These are phyloP conservation scores for Mucor piriformis DNA, from an alignment of 371 early-diverging fungal species.

Conservation along the genomic window DNA sequence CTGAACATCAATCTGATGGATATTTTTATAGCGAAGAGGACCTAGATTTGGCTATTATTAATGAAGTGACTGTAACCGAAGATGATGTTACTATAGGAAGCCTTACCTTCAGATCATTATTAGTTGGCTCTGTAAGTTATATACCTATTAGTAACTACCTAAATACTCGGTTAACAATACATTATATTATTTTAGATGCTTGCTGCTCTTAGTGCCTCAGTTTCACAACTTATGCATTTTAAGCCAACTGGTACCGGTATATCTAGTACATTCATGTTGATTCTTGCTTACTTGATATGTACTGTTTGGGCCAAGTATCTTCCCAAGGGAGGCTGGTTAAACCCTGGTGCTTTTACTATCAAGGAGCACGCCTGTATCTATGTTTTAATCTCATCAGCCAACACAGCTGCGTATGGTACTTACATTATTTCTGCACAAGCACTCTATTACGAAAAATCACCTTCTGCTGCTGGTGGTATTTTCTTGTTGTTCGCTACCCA, in stretches of 20 bases:
- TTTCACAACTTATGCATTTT: conserved; percentile 45
- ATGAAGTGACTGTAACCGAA: conserved; percentile 37
- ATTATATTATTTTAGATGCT: too few relatives aligned
- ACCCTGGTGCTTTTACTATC: conserved; percentile 50
- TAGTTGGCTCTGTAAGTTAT: conserved; percentile 39
- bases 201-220: conserved; percentile 42
- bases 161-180: too few relatives aligned
- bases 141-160: too few relatives aligned
- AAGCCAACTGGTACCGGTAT: conserved; percentile 46
- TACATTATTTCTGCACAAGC: conserved; percentile 61
- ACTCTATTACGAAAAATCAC: conserved; percentile 51
- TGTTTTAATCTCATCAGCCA: conserved; percentile 41
- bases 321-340: conserved; percentile 38
- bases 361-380: conserved; percentile 51
- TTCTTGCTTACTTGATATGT: conserved; percentile 46
- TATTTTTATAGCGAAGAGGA: conserved; percentile 13
- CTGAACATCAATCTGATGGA: not conserved
- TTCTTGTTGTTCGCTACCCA: conserved; percentile 67
- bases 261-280: conserved; percentile 47
- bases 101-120: conserved; percentile 29
- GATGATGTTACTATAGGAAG: conserved; percentile 33
- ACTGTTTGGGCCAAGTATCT: conserved; percentile 35
- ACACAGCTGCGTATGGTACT: conserved; percentile 45
- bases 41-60: conserved; percentile 33
- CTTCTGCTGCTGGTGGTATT: conserved; percentile 49